These are phyloP conservation scores for Leccinum proliferum DNA, from an alignment of 1,284 basidiomycete species.

Conservation along the genomic window DNA sequence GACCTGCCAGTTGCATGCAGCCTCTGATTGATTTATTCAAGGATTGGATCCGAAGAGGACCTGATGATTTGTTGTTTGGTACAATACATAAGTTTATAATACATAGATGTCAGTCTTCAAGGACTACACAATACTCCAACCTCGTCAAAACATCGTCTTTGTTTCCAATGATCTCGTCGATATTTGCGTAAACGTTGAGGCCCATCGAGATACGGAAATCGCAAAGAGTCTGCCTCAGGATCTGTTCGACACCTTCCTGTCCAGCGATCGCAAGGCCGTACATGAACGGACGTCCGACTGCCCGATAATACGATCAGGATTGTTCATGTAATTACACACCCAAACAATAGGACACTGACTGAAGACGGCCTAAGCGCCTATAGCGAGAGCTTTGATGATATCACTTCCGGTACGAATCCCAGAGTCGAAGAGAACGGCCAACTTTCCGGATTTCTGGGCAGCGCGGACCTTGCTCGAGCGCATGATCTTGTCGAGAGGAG, in stretches of 20 bases:
- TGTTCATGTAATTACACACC: neutral
- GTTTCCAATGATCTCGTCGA: slow-evolving; percentile 46
- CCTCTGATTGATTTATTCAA: neutral
- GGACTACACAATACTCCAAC: slow-evolving; percentile 14
- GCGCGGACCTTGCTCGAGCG: slow-evolving; percentile 50
- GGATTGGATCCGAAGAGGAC: neutral
- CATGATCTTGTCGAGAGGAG: slow-evolving; percentile 62
- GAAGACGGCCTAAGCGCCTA: slow-evolving; percentile 63
- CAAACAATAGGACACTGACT: slow-evolving; percentile 37
- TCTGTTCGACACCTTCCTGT: slow-evolving; percentile 60
- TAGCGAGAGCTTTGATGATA: slow-evolving; percentile 69
- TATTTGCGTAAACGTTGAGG: slow-evolving; percentile 40
- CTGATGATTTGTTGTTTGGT: neutral
- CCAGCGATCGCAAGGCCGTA: slow-evolving; percentile 62
- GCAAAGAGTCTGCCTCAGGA: slow-evolving; percentile 54
- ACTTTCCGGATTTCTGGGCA: slow-evolving; percentile 52
- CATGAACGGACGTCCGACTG: slow-evolving; percentile 55
- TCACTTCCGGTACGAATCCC: slow-evolving; percentile 76
- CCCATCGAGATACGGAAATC: slow-evolving; percentile 58
- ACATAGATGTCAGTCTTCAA: neutral
- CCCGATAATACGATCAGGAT: neutral
- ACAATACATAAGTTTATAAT: neutral
- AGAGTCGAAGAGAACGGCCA: slow-evolving; percentile 78
- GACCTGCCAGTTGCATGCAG: neutral
- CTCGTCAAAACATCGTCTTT: slow-evolving; percentile 30